A percentile compares a stretch with the other conserved stretches of the same genome.
phyloP scores from a whole-genome alignment of 2,329 filamentous ascomycete species.

The Colletotrichum chlorophyti region DNA sequence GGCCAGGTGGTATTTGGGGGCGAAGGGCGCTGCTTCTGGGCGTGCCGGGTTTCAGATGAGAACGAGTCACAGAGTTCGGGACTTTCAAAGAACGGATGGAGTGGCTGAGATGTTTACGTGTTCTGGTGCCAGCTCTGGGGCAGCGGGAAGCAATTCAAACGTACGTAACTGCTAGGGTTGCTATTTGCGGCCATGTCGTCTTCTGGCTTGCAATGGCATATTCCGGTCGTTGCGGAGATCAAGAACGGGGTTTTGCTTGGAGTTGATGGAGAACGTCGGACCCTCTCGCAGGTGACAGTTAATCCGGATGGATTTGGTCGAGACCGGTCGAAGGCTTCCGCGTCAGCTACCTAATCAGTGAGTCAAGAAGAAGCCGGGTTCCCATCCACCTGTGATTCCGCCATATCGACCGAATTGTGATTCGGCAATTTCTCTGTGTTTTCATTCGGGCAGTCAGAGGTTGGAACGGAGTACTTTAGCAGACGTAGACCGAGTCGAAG shows the following conservation, averaged over 20 bases:
- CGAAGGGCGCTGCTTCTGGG: constrained; percentile 7
- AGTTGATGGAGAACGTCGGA: constrained; percentile 8
- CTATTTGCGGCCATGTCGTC: constrained; percentile 14
- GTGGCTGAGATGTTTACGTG: constrained; percentile 20
- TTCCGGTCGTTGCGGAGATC: not conserved
- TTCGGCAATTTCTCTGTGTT: not conserved
- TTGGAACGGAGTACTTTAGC: not conserved
- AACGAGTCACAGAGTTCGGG: constrained; percentile 6
- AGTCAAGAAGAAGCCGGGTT: not conserved
- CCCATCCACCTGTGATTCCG: too few relatives aligned
- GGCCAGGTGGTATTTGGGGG: not conserved
- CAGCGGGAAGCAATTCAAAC: not conserved
- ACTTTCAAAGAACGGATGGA: constrained; percentile 15
- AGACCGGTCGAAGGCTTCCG: constrained; percentile 13
- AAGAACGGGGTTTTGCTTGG: not conserved
- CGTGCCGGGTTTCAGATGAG: constrained; percentile 26
- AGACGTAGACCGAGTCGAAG: not conserved
- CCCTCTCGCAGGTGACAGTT: constrained; percentile 5
- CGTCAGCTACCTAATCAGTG: not conserved
- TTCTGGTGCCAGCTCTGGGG: not conserved
- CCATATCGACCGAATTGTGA: not conserved
- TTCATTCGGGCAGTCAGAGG: not conserved
- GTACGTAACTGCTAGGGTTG: not conserved
- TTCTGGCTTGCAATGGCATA: too few relatives aligned
- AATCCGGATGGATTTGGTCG: constrained; percentile 17